Evolutionary conservation across 2,329 filamentous ascomycete genomes (phyloP).

Genomic region (Rhytidhysteron rufulum): DNA sequence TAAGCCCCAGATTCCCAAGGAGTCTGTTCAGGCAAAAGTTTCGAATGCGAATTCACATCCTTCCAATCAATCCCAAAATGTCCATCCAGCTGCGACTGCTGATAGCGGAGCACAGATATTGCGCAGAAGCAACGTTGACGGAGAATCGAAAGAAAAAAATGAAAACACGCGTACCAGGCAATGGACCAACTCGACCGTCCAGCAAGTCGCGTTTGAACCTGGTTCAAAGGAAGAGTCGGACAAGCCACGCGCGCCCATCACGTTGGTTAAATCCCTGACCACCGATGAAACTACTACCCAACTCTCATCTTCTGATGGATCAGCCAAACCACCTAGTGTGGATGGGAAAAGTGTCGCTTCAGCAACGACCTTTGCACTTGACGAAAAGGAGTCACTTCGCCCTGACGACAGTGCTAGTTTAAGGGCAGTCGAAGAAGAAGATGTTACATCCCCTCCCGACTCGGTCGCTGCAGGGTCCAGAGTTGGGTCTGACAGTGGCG

Average conservation of each 20-base stretch:
- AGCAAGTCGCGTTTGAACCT: constrained; percentile 15
- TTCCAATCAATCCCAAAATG: constrained; percentile 16
- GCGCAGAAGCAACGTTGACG: constrained; percentile 10
- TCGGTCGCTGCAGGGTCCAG: constrained; percentile 73
- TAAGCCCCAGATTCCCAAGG: constrained; percentile 25
- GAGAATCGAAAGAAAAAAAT: constrained; percentile 16
- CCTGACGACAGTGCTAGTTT: constrained; percentile 95
- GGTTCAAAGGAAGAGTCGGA: constrained; percentile 46
- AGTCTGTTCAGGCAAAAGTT: constrained; percentile 19
- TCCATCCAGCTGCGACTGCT: constrained; percentile 15
- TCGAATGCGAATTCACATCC: constrained; percentile 21
- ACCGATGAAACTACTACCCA: constrained; percentile 45
- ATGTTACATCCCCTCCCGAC: constrained; percentile 71
- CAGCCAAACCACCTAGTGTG: constrained; percentile 81
- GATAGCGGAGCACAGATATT: constrained; percentile 16
- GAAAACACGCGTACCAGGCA: constrained; percentile 19
- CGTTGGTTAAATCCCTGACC: constrained; percentile 26
- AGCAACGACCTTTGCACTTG: constrained; percentile 89
- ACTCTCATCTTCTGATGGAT: constrained; percentile 53
- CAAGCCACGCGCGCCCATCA: constrained; percentile 22
- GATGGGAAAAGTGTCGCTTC: constrained; percentile 95
- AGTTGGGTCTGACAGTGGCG: constrained; percentile 75
- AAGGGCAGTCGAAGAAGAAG: constrained; percentile 86
- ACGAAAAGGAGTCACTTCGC: constrained; percentile 91
- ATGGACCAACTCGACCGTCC: constrained; percentile 18